These are phyloP conservation scores for Sphagnum tenellum DNA, from an alignment of 225 moss, liverwort and hornwort species.

Conservation along the genomic window DNA sequence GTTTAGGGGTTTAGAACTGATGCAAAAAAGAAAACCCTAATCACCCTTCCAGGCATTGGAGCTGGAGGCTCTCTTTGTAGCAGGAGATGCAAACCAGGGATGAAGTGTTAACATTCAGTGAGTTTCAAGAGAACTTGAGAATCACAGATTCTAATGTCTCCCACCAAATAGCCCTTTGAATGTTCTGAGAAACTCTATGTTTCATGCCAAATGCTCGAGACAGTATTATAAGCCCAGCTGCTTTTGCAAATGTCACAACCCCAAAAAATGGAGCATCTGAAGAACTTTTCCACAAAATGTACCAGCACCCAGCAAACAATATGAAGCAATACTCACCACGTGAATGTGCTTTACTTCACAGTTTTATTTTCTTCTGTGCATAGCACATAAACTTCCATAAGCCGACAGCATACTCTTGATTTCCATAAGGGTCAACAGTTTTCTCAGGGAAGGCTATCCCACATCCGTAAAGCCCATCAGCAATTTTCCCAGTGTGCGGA, in stretches of 20 bases:
- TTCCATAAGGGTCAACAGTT: conserved; percentile 39
- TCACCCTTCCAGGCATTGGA: conserved; percentile 43
- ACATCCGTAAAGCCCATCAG: conserved; percentile 46
- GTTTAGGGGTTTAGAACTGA: no score
- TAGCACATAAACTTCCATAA: conserved; percentile 43
- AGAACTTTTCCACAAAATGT: no score
- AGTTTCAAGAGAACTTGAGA: conserved; percentile 82
- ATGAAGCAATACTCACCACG: no score
- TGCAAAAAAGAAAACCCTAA: no score
- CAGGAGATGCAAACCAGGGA: conserved; percentile 93
- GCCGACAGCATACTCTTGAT: conserved; percentile 46
- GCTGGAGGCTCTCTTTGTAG: conserved; percentile 77
- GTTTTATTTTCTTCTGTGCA: not conserved
- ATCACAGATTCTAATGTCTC: conserved; percentile 69
- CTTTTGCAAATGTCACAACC: conserved; percentile 76
- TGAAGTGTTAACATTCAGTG: conserved; percentile 82
- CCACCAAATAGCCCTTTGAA: conserved; percentile 68
- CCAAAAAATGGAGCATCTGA: no score
- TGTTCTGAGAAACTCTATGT: conserved; percentile 89
- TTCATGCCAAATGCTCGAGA: conserved; percentile 90
- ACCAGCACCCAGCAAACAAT: no score
- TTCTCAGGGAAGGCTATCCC: conserved; percentile 52
- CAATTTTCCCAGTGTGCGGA: conserved; percentile 25
- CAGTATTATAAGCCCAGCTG: conserved; percentile 73
- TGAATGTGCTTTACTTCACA: no score